Evolutionary conservation across 768 basidiomycete genomes (phyloP), one percentile per base, ranked within the genome.

Genomic region (Tylopilus subfusipes): DNA sequence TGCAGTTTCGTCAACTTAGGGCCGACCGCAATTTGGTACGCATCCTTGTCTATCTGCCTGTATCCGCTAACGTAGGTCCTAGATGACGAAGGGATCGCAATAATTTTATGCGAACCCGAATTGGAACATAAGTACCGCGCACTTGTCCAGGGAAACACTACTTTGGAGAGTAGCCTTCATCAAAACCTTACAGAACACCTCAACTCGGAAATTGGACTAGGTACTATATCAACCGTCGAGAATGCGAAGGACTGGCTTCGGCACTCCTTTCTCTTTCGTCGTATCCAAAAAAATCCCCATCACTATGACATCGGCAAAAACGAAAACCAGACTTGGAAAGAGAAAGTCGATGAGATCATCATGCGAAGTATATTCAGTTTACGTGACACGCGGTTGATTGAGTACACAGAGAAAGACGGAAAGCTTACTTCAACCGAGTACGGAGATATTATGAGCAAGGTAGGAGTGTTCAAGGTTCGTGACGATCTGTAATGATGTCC

Each of bases 191-290:
- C 84, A 4, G 96, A 98, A 68, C 94, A 98, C 68, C 72, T 99
- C 59, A 98, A 98, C 64, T 93, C 93, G 2, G 96, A 99, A 72
- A 88, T 98, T 51, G 87, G 87, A 0, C 78, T 98, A 11, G 82
- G 85, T 3, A 94, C 95, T 0, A 94, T 99, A 63, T 83, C 78
- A 4, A 76, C 79, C 60, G 56, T 89, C 5, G 69, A 77, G 2
- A 81, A 79, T 7, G 96, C 93, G 2, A 88, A 88, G 61, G 73
- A 78, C 16, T 99, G 97, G 97, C 72, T 96, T 24, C 80, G 77
- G 21, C 83, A 80, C 51, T 90, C 95, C 0, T 99, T 98, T 71
- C 73, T 99, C 14, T 96, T 82, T 64, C 86, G 88, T 49, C 80
- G 97, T 21, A 84, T 99, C 53, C 82, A 84, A 59, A 84, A 85